Evolutionary conservation across 805 yeast species (phyloP), one percentile per base, ranked within the genome.

Genomic region (Candida suzukii): DNA sequence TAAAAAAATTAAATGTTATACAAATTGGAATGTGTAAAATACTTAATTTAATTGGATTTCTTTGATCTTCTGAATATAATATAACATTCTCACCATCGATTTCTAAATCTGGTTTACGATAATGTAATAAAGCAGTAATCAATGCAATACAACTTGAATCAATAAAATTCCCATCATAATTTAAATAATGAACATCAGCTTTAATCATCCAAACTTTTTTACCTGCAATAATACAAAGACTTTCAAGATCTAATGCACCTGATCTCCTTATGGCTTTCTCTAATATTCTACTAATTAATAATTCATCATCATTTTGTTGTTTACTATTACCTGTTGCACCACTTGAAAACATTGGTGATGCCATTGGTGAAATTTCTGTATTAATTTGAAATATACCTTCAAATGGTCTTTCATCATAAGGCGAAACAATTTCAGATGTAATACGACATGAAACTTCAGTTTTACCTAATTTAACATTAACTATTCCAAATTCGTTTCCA

Each of bases 241-340:
- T 78, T 59, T 93, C 99, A 33, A 91, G 71, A 61, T 93, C 99
- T 35, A 93, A 65, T 0, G 98, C 95, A 46, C 85, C 85, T 1
- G 96, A 84, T 56, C 96, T 72, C 54, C 95, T 74, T 37, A 93
- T 81, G 1, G 97, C 90, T 56, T 91, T 93, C 56, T 93, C 99
- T 35, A 93, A 79, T 43, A 90, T 70, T 57, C 98, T 68, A 8
- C 88, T 73, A 19, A 90, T 80, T 45, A 88, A 62, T 21, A 86
- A 74, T 58, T 93, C 98, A 41, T 85, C 88, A 44, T 83, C 85
- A n/a, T 83, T 71, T 46, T 76, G 79, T 13, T 14, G 18, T 31
- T 46, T 51, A n/a, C 55, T 45, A 16, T 48, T 51, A 21, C 56
- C 47, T 24, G 75, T 68, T 28, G 48, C 46, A 24, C 80, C 80